Evolutionary conservation across 768 basidiomycete genomes (phyloP), one percentile per base, ranked within the genome.

Genomic region (Collybia sordida): DNA sequence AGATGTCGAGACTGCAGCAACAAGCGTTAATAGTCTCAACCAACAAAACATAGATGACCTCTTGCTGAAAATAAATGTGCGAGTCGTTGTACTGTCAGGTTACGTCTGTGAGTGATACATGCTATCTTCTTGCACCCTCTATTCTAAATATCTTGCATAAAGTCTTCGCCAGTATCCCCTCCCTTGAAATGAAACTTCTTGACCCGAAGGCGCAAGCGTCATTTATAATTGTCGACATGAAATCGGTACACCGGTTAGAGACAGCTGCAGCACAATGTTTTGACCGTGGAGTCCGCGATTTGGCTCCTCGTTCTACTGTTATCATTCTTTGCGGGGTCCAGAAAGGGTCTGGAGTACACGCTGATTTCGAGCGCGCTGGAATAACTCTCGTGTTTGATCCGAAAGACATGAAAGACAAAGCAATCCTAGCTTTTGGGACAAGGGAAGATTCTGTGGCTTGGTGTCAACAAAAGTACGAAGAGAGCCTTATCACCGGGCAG

Each of bases 21-120:
- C 3, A 6, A 23, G 27, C 15, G 35, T 2, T 23, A 2, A 41
- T 25, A 35, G 6, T 18, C 27, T 36, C 40, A n/a, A 4, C 22
- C 5, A 8, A 5, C 31, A 36, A 14, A 1, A 42, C 43, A 17
- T 47, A 31, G 39, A 45, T 6, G 53, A 48, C 40, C 1, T 51
- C 12, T 36, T 49, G 15, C 52, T 46, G 2, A 19, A 54, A n/a
- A 14, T 55, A 6, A 45, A 57, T 27, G 54, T 49, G 3, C 38
- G 50, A 11, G 45, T 51, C 17, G 22, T 55, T 34, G 39, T 36
- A 19, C 40, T 55, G 18, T 46, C 53, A 22, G 53, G 53, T 22
- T 55, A 55, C 42, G 50, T 51, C 44, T 55, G 53, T 55, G 42
- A 51, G 53, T 51, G 1, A 7, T n/a, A n/a, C n/a, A n/a, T 46